Evolutionary conservation across 108 stramenopile species (phyloP).

Genomic region (Schizochytrium sp.): DNA sequence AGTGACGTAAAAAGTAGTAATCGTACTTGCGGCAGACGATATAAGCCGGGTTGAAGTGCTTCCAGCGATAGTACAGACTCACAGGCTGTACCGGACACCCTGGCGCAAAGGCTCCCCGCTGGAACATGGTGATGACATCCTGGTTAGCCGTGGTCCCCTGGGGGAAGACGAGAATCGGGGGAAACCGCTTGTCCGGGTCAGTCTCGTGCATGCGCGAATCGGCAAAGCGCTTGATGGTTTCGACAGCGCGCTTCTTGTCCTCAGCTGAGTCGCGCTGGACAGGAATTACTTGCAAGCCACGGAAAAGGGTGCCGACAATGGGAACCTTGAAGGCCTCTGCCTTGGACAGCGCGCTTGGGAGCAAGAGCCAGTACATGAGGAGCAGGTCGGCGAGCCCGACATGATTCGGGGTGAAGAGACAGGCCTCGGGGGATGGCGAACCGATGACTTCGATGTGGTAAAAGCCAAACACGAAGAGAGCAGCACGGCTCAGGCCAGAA

Average conservation of each 20-base stretch:
- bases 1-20: not conserved
- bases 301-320: slow-evolving; percentile 22
- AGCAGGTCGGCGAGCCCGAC: slow-evolving; percentile 33
- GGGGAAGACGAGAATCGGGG: slow-evolving; percentile 36
- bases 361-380: slow-evolving; percentile 23
- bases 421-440: not conserved
- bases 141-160: slow-evolving; percentile 39
- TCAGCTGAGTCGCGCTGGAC: slow-evolving; percentile 15
- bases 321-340: slow-evolving; percentile 33
- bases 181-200: slow-evolving; percentile 12
- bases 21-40: not conserved
- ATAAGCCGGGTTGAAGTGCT: slow-evolving; percentile 1
- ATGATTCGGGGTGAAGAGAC: slow-evolving; percentile 32
- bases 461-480: slow-evolving; percentile 32
- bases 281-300: slow-evolving; percentile 19
- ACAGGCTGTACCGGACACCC: slow-evolving; percentile 36
- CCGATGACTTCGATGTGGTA: slow-evolving; percentile 28
- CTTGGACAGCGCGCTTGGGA: slow-evolving; percentile 29
- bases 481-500: slow-evolving; percentile 23
- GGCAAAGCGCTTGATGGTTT: not conserved
- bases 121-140: slow-evolving; percentile 34
- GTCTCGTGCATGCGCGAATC: slow-evolving; percentile 5
- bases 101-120: slow-evolving; percentile 34
- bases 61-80: slow-evolving; percentile 9
- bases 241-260: not conserved